Percentiles rank a stretch among this genome's conserved stretches.
phyloP scores from a whole-genome alignment of 371 early-diverging fungal species.

The Mucor sp. region DNA sequence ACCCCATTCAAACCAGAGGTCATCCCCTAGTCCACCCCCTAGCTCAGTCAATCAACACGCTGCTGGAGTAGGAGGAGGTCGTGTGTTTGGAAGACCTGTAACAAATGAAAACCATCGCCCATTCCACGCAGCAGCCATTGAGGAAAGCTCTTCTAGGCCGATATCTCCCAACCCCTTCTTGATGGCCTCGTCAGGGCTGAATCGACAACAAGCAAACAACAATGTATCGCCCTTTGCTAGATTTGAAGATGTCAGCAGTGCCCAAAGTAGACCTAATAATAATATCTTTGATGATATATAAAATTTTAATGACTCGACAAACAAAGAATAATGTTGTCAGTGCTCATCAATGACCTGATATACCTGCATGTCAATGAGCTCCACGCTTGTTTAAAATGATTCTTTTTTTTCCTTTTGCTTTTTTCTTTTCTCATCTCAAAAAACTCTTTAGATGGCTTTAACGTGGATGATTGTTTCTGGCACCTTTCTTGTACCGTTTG shows the following conservation, averaged over 20 bases:
- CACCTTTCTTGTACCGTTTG: neutral
- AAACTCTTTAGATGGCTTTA: neutral
- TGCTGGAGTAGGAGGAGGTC: constrained; percentile 7
- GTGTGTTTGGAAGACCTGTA: constrained; percentile 34
- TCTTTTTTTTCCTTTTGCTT: too few species aligned
- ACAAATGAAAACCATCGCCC: constrained; percentile 9
- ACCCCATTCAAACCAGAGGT: neutral
- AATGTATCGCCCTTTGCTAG: constrained; percentile 29
- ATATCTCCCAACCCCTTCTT: constrained; percentile 34
- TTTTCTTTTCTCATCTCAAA: constrained; percentile 3
- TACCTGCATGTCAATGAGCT: neutral
- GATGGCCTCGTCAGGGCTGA: constrained; percentile 4
- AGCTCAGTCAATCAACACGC: neutral
- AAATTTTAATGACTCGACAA: neutral
- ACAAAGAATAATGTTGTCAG: neutral
- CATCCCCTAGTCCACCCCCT: neutral
- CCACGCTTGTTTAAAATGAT: neutral
- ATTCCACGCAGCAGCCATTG: neutral
- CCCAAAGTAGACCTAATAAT: constrained; percentile 3
- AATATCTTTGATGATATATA: constrained; percentile 15
- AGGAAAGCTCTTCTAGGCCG: constrained; percentile 22
- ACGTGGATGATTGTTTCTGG: constrained; percentile 9
- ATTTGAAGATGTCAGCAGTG: neutral
- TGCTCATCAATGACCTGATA: neutral
- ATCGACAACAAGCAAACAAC: neutral